phyloP scores from a whole-genome alignment of 768 basidiomycete genomes.

The Gymnopilus junonius region DNA sequence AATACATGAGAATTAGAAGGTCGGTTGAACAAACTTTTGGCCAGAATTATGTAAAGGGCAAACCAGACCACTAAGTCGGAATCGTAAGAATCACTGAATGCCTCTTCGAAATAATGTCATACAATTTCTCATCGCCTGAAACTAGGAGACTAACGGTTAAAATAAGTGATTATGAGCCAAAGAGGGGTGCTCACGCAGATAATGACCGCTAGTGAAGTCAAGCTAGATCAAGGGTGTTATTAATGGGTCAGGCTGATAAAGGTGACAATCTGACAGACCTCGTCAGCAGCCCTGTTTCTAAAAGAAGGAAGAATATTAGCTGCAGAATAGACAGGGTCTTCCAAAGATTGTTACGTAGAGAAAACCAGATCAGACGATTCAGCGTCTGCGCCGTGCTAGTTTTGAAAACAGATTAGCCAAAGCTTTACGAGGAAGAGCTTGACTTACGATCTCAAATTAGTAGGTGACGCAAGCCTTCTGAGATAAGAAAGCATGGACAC shows the following conservation, averaged over 20 bases:
- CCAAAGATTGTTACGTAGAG: slow-evolving; percentile 1
- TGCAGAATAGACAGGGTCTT: background rate
- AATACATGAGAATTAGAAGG: no score
- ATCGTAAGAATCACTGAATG: background rate
- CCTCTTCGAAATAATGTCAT: background rate
- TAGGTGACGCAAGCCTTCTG: background rate
- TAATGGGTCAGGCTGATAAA: no score
- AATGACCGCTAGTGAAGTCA: slow-evolving; percentile 8
- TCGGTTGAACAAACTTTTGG: no score
- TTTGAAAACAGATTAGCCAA: background rate
- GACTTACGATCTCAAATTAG: background rate
- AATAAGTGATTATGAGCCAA: background rate
- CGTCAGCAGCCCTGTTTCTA: slow-evolving; percentile 13
- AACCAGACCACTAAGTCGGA: slow-evolving; percentile 13
- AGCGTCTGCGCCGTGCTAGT: slow-evolving; percentile 7
- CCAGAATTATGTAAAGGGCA: slow-evolving; percentile 3
- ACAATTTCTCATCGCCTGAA: slow-evolving; percentile 14
- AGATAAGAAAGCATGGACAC: background rate
- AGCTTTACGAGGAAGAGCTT: background rate
- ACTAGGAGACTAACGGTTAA: background rate
- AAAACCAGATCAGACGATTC: slow-evolving; percentile 8
- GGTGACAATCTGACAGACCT: background rate
- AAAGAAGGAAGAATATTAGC: background rate
- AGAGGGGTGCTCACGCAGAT: background rate
- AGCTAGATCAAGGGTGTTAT: no score